Percentiles rank a stretch among this genome's conserved stretches.
These are phyloP conservation scores for Rhizophlyctis rosea DNA, from an alignment of 192 early-diverging fungal species.

Conservation along the genomic window DNA sequence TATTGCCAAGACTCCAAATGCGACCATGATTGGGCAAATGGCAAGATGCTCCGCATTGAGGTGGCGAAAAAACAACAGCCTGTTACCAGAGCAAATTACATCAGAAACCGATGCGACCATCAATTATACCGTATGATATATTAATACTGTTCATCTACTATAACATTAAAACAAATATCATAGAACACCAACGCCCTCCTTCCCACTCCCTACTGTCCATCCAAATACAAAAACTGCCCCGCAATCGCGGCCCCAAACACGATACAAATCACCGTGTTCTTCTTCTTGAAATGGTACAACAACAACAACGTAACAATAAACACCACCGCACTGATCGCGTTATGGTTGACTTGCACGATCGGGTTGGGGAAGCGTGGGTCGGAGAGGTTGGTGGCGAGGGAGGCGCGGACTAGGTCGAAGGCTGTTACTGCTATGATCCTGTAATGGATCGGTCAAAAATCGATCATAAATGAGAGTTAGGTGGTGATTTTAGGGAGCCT, in stretches of 20 bases:
- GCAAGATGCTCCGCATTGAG: too few species aligned
- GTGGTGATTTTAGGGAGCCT: background rate
- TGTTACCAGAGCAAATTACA: too few species aligned
- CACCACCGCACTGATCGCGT: conserved; percentile 25
- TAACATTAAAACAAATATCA: too few species aligned
- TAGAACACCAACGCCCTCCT: background rate
- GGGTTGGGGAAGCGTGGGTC: conserved; percentile 1
- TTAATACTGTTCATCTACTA: too few species aligned
- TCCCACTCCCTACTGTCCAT: background rate
- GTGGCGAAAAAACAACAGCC: too few species aligned
- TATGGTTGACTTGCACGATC: conserved; percentile 1
- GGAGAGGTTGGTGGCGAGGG: background rate
- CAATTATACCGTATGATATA: too few species aligned
- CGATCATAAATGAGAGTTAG: background rate
- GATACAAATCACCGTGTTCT: conserved; percentile 13
- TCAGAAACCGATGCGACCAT: too few species aligned
- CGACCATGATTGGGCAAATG: too few species aligned
- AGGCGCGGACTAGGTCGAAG: conserved; percentile 21
- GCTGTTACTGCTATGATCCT: conserved; percentile 33
- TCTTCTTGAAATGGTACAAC: conserved; percentile 36
- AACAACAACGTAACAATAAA: conserved; percentile 26
- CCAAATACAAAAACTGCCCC: conserved; percentile 36
- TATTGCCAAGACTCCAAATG: too few species aligned
- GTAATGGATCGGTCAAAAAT: background rate
- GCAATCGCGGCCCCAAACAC: conserved; percentile 30